Evolutionary conservation across 208 protist species (phyloP), one percentile per base, ranked within the genome.

Genomic region (Herpetomonas samuelpessoai): DNA sequence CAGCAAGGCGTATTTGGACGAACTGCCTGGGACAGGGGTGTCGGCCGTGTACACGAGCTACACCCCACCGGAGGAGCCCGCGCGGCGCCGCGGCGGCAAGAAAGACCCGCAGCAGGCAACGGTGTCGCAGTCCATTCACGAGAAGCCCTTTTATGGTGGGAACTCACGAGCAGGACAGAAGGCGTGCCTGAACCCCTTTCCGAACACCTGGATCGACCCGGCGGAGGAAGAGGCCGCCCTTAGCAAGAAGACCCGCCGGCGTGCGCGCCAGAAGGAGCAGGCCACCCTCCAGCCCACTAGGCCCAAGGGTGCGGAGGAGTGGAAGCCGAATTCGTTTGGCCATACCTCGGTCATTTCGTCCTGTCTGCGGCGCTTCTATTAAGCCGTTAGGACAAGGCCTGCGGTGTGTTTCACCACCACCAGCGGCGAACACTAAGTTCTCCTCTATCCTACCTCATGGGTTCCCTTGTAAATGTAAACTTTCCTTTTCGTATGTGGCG

Each of bases 321-420:
- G 88, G 86, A 92, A 77, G 66, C 85, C 88, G 0, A 91, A 91
- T 50, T 84, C 85, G 18, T 88, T 86, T 57, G 74, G 58, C 28
- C 88, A 91, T 49, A 80, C 70, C 26, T 83, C 83, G n/a, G 61
- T 95, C 1, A 59, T 92, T 3, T 83, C 82, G 14, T 95, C 88
- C 0, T 90, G 80, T 55, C 76, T 95, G 41, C 82, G 81, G 6
- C 68, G 75, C 45, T 95, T 95, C 57, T 90, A 95, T 54, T 56
- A 25, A 10, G 12, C 19, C n/a, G n/a, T n/a, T n/a, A n/a, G n/a
- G n/a, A n/a, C n/a, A n/a, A n/a, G n/a, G n/a, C n/a, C n/a, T n/a
- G n/a, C n/a, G n/a, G n/a, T n/a, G n/a, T n/a, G n/a, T n/a, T n/a
- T n/a, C n/a, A n/a, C n/a, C n/a, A n/a, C n/a, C n/a, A n/a, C n/a